Base-by-base conservation (phyloP, 352 stramenopile genomes). In the Globisporangium echinulatum region DNA sequence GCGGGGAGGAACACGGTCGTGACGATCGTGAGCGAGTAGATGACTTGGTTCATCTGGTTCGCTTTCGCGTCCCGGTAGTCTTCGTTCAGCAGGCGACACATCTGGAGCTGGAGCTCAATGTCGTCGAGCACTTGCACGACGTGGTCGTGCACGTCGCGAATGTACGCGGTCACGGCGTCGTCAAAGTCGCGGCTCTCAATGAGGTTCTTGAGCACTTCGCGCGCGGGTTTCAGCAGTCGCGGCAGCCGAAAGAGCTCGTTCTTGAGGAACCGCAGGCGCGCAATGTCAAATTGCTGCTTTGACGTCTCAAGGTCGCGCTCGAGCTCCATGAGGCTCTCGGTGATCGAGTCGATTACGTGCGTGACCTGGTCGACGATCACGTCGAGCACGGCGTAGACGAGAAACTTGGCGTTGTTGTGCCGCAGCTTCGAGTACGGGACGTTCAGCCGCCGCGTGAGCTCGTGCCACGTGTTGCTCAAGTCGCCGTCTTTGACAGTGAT, bases 11-110 rank as follows among this genome's bases (percentile, higher is more conserved):
- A 95, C 2, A 94, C 82, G 6, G 83, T 92, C n/a, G 85, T 94
- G 59, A 94, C 79, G 54, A 95, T 87, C 43, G 86, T 96, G 36
- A 96, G 75, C n/a, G 81, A 92, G 72, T 96, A 96, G 56, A 96
- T 91, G 36, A 94, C 86, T 52, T 92, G 87, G 69, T 96, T 93
- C 83, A 91, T 92, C 64, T 93, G 85, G 55, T 87, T 90, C 0
- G 81, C 70, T 58, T 92, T 90, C 44, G 77, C 80, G 49, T 95
- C 85, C 9, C 87, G 82, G 59, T 91, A 90, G 55, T 94, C 83
- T 64, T 91, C 79, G 4, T 82, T 90, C 50, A 96, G 66, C 37
- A 85, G 65, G 1, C 82, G 75, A 33, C 80, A 91, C 80, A 92
- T 92, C 40, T 92, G 82, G 17, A 89, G 67, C 57, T 92, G 80